These are phyloP conservation scores for Nelumbo lutea DNA, from an alignment of 164 flowering plant species.

Conservation along the genomic window DNA sequence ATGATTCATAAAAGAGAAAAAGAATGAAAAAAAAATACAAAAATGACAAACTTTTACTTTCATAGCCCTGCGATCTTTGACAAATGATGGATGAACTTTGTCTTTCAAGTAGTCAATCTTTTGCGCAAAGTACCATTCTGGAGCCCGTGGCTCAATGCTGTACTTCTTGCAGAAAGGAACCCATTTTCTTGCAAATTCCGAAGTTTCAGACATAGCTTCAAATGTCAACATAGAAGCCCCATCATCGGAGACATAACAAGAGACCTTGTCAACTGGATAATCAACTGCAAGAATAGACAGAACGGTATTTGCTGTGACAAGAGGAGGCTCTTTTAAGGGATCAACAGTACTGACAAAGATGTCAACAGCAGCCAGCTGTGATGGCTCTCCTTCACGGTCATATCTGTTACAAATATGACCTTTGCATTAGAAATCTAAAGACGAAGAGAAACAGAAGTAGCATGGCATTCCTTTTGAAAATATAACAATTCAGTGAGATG, in stretches of 20 bases:
- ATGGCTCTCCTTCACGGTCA: constrained; percentile 11
- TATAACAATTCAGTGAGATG: neutral
- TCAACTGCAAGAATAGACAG: no score
- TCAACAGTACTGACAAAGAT: constrained; percentile 27
- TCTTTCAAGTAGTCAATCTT: no score
- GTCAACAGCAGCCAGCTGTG: constrained; percentile 39
- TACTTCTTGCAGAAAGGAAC: no score
- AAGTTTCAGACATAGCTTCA: constrained; percentile 35
- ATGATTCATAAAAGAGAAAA: neutral
- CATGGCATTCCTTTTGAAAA: neutral
- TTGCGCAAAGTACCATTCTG: no score
- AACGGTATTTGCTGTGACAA: constrained; percentile 47
- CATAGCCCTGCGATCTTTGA: constrained; percentile 53
- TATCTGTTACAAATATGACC: constrained; percentile 28
- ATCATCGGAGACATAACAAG: constrained; percentile 51
- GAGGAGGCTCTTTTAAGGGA: no score
- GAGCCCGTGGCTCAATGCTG: constrained; percentile 37
- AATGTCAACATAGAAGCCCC: constrained; percentile 59
- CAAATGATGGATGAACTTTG: constrained; percentile 44
- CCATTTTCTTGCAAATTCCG: no score
- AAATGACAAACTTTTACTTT: constrained; percentile 28
- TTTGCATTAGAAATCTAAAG: constrained; percentile 7
- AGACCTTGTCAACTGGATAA: no score
- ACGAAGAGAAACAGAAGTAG: neutral
- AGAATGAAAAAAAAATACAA: neutral